phyloP scores from a whole-genome alignment of 2,329 filamentous ascomycete species.

The Microsporum ferrugineum region DNA sequence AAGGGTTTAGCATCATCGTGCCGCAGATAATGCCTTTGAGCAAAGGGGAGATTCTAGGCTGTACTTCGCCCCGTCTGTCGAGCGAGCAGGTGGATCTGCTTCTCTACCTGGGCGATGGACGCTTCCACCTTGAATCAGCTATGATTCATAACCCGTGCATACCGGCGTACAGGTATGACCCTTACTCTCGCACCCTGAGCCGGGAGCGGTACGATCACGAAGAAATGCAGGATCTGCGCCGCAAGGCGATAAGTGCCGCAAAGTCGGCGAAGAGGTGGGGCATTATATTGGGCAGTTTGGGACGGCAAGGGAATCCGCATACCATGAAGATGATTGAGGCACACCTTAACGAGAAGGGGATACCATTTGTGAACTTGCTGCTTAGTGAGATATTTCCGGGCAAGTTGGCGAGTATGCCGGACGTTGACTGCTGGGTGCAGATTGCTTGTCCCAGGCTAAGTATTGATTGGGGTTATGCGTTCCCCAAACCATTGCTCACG shows the following conservation, averaged over 20 bases:
- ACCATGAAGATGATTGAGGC: slow-evolving; percentile 79
- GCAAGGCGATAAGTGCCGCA: slow-evolving; percentile 63
- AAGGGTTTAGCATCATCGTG: slow-evolving; percentile 74
- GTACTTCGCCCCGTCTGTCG: slow-evolving; percentile 70
- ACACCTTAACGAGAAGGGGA: slow-evolving; percentile 56
- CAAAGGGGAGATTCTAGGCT: slow-evolving; percentile 94
- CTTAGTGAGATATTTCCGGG: slow-evolving; percentile 94
- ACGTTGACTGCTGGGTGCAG: slow-evolving; percentile 97
- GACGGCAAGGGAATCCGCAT: slow-evolving; percentile 88
- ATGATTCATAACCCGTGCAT: slow-evolving; percentile 96
- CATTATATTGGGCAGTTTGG: slow-evolving; percentile 81
- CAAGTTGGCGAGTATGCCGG: slow-evolving; percentile 82
- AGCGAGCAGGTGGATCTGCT: slow-evolving; percentile 59
- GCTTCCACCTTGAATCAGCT: slow-evolving; percentile 93
- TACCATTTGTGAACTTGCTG: slow-evolving; percentile 73
- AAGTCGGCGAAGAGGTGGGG: slow-evolving; percentile 80
- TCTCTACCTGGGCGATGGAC: slow-evolving; percentile 80
- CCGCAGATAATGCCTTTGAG: slow-evolving; percentile 88
- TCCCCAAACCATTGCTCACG: slow-evolving; percentile 74
- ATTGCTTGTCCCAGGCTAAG: slow-evolving; percentile 92
- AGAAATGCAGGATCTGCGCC: slow-evolving; percentile 74
- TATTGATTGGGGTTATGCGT: slow-evolving; percentile 98
- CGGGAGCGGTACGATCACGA: slow-evolving; percentile 85
- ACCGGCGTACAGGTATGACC: slow-evolving; percentile 91
- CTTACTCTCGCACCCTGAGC: slow-evolving; percentile 84